Evolutionary conservation across 139 green algal genomes (phyloP).

Genomic region (Chloropicon primus): DNA sequence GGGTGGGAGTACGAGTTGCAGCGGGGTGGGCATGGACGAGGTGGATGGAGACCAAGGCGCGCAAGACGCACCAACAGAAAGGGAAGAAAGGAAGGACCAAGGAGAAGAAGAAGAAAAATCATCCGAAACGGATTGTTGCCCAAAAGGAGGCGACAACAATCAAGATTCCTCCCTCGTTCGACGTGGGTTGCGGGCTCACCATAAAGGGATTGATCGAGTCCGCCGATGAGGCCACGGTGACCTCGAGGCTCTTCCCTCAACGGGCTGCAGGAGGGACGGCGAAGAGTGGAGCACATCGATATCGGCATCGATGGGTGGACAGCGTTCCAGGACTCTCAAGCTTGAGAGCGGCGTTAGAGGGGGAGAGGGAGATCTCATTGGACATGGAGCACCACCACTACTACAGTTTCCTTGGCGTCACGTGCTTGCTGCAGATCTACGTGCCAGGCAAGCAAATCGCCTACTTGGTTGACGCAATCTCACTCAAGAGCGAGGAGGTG

Average conservation of each 20-base stretch:
- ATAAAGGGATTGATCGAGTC: background rate
- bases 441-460: constrained; percentile 34
- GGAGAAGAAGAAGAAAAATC: no score
- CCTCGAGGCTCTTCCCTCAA: background rate
- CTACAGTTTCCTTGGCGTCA: constrained; percentile 46
- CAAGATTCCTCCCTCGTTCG: no score
- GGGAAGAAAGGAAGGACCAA: no score
- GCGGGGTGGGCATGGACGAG: no score
- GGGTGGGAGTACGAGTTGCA: no score
- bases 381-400: constrained; percentile 83
- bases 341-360: constrained; percentile 29
- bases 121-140: no score
- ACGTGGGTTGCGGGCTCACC: background rate
- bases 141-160: no score
- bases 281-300: background rate
- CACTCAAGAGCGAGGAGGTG: constrained; percentile 37
- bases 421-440: constrained; percentile 72
- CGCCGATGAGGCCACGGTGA: background rate
- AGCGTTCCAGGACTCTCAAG: constrained; percentile 10
- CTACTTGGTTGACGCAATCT: constrained; percentile 68
- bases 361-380: constrained; percentile 47
- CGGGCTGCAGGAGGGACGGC: background rate
- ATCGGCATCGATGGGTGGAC: constrained; percentile 22
- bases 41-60: no score
- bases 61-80: no score